Base-by-base conservation (phyloP, 768 basidiomycete genomes). In the Xerocomus potaroensis region DNA sequence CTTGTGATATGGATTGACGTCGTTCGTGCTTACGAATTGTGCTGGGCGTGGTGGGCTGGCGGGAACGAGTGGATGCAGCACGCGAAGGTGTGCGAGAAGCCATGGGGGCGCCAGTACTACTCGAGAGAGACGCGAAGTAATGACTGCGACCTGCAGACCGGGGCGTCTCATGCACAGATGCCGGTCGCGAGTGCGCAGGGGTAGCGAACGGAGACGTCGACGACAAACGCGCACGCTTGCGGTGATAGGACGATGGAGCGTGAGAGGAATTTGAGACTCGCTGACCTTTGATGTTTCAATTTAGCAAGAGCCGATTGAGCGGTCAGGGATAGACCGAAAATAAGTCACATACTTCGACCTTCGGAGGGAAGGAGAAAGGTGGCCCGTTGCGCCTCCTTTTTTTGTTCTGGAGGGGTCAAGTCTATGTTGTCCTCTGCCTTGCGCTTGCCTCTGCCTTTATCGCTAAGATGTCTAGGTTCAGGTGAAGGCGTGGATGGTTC, bases 361-460 rank as follows among this genome's bases (percentile, higher is more conserved):
- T 79, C 80, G 19, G 60, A 49, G 21, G 72, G 71, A 43, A 78
- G 72, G 33, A 81, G 81, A 59, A 86, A 87, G 6, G 82, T 86
- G 31, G 85, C 70, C 41, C 69, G 74, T 32, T 73, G 70, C 1
- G 48, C 64, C 48, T 75, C 72, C 60, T 73, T 77, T 48, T 71
- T 70, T 47, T 73, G 77, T 57, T 84, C 83, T 7, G 84, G 81
- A 27, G 84, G 83, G 3, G 85, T 84, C 26, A 75, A 68, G 49
- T 81, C 83, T n/a, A 80, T 69, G 53, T 85, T 75, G 51, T 87
- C 85, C 35, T 84, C 83, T 6, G 83, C 84, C 60, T 87, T 88
- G 50, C 86, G 72, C 63, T 88, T 88, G 7, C 82, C 82, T 55
- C 72, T 78, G 27, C 65, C 59, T 48, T 62, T 66, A 47, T 72